A percentile compares a stretch with the other conserved stretches of the same genome.
Evolutionary conservation across 139 green algal genomes (phyloP).

Genomic region (Closterium sp.): DNA sequence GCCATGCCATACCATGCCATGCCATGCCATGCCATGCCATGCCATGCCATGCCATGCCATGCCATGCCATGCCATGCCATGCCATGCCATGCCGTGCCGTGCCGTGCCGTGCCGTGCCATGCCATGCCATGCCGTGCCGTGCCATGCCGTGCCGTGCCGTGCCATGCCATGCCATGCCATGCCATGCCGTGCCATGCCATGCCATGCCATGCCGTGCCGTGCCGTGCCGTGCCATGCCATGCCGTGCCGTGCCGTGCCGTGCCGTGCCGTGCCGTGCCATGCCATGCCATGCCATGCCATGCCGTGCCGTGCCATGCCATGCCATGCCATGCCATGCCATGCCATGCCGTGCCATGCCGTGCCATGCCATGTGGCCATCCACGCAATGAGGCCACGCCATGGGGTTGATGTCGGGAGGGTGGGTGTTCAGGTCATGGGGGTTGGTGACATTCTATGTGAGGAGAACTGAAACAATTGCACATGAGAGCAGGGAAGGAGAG

Average conservation of each 20-base stretch:
- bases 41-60: not conserved
- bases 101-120: no score
- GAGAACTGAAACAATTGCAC: no score
- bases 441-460: no score
- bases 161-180: not conserved
- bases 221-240: slow-evolving; percentile 17
- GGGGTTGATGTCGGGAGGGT: no score
- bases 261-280: slow-evolving; percentile 16
- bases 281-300: not conserved
- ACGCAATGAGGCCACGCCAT: no score
- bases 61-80: not conserved
- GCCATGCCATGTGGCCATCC: not conserved
- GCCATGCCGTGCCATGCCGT: not conserved
- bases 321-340: not conserved
- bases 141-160: no score
- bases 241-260: no score
- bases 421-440: no score
- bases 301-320: slow-evolving; percentile 14
- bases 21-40: slow-evolving; percentile 1
- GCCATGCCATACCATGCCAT: not conserved
- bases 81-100: not conserved
- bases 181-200: slow-evolving; percentile 2
- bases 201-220: not conserved
- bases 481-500: no score
- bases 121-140: not conserved